Conservation (phyloP, 2,329 filamentous ascomycete genomes). For the Zasmidium citrigriseum region DNA sequence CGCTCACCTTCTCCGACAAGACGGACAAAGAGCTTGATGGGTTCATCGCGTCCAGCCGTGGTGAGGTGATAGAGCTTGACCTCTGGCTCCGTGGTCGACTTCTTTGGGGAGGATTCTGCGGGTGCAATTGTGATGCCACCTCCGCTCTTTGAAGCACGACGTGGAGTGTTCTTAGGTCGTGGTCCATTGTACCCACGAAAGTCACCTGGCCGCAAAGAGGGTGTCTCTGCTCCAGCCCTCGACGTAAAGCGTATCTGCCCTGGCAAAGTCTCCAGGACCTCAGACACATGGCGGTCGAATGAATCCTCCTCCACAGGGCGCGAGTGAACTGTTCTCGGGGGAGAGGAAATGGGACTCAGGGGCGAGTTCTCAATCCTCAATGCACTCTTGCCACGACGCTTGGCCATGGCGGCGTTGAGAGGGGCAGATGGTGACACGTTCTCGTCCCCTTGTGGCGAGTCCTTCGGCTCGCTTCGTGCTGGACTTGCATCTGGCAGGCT, state of each 20-base stretch:
- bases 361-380: slow-evolving; percentile 8
- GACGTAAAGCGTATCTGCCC: slow-evolving; percentile 74
- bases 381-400: slow-evolving; percentile 34
- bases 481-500: slow-evolving; percentile 3
- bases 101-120: slow-evolving; percentile 38
- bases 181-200: slow-evolving; percentile 19
- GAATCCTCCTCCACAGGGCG: slow-evolving; percentile 31
- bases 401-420: slow-evolving; percentile 46
- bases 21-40: slow-evolving; percentile 92
- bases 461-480: slow-evolving; percentile 2
- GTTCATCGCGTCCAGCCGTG: slow-evolving; percentile 77
- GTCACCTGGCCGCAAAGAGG: slow-evolving; percentile 21
- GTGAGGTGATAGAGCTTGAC: slow-evolving; percentile 93
- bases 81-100: slow-evolving; percentile 50
- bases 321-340: not conserved
- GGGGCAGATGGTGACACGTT: slow-evolving; percentile 32
- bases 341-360: not conserved
- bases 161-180: slow-evolving; percentile 19
- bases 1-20: slow-evolving; percentile 90
- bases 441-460: slow-evolving; percentile 3
- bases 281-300: slow-evolving; percentile 57
- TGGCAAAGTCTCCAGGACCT: slow-evolving; percentile 36
- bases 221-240: slow-evolving; percentile 48
- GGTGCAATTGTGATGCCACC: slow-evolving; percentile 34
- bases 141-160: slow-evolving; percentile 13